These are phyloP conservation scores for Colletotrichum sojae DNA, from an alignment of 2,329 filamentous ascomycete genomes.

Conservation along the genomic window DNA sequence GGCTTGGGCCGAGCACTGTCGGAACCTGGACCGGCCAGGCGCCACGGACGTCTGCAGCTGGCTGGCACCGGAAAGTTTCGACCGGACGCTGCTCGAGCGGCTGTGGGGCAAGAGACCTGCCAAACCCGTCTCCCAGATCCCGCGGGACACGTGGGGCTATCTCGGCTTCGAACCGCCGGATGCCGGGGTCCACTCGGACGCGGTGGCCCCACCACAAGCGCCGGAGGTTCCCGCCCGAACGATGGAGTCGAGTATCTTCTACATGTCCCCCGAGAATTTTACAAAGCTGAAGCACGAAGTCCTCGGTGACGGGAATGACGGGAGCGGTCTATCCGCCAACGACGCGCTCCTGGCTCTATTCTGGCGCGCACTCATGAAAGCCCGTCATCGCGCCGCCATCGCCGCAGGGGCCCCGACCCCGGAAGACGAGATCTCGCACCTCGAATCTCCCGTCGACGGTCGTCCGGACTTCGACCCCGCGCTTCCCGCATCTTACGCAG, in stretches of 20 bases:
- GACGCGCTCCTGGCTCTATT: conserved; percentile 58
- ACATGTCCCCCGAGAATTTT: conserved; percentile 26
- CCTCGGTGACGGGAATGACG: conserved; percentile 43
- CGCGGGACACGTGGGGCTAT: conserved; percentile 43
- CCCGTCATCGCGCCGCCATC: conserved; percentile 51
- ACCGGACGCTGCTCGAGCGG: conserved; percentile 47
- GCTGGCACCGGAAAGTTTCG: conserved; percentile 49
- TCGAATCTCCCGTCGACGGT: conserved; percentile 52
- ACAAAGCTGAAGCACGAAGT: conserved; percentile 51
- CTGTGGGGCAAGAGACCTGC: conserved; percentile 47
- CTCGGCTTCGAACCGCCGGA: conserved; percentile 44
- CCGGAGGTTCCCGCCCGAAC: background rate
- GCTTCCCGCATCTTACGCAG: conserved; percentile 49
- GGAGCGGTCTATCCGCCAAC: conserved; percentile 49
- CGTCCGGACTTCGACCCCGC: conserved; percentile 49
- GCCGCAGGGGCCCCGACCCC: conserved; percentile 41
- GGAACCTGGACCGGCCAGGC: conserved; percentile 42
- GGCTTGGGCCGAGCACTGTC: conserved; percentile 50
- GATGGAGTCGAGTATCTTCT: conserved; percentile 25
- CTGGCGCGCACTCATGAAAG: conserved; percentile 53
- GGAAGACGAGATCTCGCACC: conserved; percentile 47
- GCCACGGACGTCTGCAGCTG: conserved; percentile 44
- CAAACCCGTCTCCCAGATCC: conserved; percentile 43
- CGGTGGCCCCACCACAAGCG: background rate
- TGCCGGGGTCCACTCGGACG: background rate